phyloP scores from a whole-genome alignment of 2,329 filamentous ascomycete species.

The Cytospora mali region DNA sequence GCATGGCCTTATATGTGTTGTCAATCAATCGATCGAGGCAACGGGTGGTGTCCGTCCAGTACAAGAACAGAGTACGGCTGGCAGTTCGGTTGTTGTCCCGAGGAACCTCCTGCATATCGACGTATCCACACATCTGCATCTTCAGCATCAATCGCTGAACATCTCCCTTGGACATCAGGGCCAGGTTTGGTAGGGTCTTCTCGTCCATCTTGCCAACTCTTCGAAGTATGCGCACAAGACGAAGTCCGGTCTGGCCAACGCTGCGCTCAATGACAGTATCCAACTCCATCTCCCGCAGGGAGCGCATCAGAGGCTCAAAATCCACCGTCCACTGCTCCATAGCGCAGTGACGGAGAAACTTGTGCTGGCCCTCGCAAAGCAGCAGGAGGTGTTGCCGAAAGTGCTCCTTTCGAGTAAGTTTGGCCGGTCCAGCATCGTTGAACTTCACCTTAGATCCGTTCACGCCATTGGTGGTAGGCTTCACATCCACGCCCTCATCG shows the following conservation, averaged over 20 bases:
- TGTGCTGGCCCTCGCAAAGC: constrained; percentile 68
- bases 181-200: constrained; percentile 78
- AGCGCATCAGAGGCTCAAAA: constrained; percentile 71
- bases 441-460: constrained; percentile 51
- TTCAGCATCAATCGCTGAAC: constrained; percentile 82
- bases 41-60: constrained; percentile 82
- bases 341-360: constrained; percentile 70
- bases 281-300: constrained; percentile 75
- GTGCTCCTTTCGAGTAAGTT: constrained; percentile 54
- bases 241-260: constrained; percentile 75
- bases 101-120: constrained; percentile 93
- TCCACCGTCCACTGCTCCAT: constrained; percentile 82
- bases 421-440: constrained; percentile 47
- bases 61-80: constrained; percentile 84
- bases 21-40: constrained; percentile 73
- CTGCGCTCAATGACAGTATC: constrained; percentile 79
- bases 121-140: constrained; percentile 83
- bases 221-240: constrained; percentile 81
- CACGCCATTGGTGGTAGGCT: constrained; percentile 31
- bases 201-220: constrained; percentile 94
- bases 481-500: constrained; percentile 37
- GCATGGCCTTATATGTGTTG: constrained; percentile 87
- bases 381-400: constrained; percentile 75
- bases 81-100: constrained; percentile 82
- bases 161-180: constrained; percentile 82